phyloP scores from a whole-genome alignment of 306 rosid genomes.

The Medicago lupulina region DNA sequence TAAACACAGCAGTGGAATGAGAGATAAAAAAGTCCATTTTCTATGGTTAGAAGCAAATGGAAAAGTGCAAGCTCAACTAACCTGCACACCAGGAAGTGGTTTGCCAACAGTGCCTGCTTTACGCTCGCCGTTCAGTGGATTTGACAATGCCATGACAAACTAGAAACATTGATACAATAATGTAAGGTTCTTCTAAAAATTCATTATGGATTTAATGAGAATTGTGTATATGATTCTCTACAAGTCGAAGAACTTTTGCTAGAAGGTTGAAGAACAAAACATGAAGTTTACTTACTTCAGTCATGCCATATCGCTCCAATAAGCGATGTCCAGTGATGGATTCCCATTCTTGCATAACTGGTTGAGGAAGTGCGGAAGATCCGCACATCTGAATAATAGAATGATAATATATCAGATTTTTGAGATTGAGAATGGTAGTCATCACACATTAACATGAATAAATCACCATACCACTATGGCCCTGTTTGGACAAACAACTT shows the following conservation, averaged over 20 bases:
- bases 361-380: conserved; percentile 94
- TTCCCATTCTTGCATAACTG: conserved; percentile 93
- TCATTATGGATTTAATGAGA: not conserved
- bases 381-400: conserved; percentile 82
- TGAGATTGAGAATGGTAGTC: conserved; percentile 20
- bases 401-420: conserved; percentile 26
- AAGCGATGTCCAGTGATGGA: conserved; percentile 85
- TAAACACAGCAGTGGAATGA: conserved; percentile 30
- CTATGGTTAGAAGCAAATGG: conserved; percentile 12
- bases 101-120: conserved; percentile 94
- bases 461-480: conserved; percentile 16
- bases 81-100: conserved; percentile 95
- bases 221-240: not conserved
- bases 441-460: conserved; percentile 5
- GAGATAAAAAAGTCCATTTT: conserved; percentile 28
- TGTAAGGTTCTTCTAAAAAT: conserved; percentile 36
- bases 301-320: conserved; percentile 98
- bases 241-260: not conserved
- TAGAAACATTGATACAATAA: conserved; percentile 48
- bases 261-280: conserved; percentile 34
- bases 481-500: not conserved
- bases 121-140: conserved; percentile 87
- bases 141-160: conserved; percentile 96
- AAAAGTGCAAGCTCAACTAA: conserved; percentile 47
- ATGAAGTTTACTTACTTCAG: conserved; percentile 69